Percentiles rank a stretch among this genome's conserved stretches.
Conservation (phyloP, 306 rosid species). For the Corylus americana region DNA sequence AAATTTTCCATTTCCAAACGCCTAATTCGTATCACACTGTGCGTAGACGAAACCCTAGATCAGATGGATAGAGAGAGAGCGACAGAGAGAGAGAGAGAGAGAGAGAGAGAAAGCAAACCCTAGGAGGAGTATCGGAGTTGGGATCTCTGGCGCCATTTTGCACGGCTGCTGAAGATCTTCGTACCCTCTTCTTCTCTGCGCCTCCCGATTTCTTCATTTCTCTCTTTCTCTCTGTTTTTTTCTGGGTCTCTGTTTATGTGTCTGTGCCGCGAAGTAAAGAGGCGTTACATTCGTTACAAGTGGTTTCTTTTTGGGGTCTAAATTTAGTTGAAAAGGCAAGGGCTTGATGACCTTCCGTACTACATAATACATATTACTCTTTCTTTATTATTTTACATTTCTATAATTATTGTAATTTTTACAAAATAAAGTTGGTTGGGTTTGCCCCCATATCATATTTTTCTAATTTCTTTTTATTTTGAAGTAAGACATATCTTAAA, state of each 20-base stretch:
- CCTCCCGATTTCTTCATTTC: constrained; percentile 89
- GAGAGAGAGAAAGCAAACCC: constrained; percentile 49
- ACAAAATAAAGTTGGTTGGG: no score
- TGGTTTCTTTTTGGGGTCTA: background rate
- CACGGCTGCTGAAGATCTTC: constrained; percentile 71
- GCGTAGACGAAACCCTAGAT: constrained; percentile 40
- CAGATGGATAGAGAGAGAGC: constrained; percentile 26
- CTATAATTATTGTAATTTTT: no score
- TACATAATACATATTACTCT: no score
- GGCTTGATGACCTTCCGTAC: no score
- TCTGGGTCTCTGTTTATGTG: background rate
- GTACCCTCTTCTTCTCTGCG: constrained; percentile 89
- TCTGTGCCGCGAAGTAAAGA: background rate
- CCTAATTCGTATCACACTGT: background rate
- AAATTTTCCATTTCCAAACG: background rate
- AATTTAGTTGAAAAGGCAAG: background rate
- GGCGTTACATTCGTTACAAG: background rate
- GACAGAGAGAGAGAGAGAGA: background rate
- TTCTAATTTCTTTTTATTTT: no score
- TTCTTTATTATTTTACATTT: no score
- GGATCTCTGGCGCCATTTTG: constrained; percentile 76
- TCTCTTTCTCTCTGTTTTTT: background rate
- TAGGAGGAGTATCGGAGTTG: constrained; percentile 79
- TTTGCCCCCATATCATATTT: no score
- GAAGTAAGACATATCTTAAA: no score